Conservation (phyloP, 768 basidiomycete species). For the Tylopilus rubrobrunneus region DNA sequence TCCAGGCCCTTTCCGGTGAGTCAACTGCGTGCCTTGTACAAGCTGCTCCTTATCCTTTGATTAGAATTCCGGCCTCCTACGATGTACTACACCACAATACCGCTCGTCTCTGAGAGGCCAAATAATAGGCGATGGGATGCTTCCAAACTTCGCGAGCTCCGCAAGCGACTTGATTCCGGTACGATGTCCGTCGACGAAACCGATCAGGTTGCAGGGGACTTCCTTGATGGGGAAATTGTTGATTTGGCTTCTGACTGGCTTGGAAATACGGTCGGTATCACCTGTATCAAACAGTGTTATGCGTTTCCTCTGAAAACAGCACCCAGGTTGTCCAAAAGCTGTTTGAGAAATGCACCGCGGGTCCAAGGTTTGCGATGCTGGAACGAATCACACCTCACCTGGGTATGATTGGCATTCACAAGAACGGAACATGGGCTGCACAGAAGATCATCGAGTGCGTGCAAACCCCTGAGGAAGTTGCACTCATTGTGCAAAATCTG, state of each 20-base stretch:
- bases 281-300: neutral
- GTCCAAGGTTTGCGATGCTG: conserved; percentile 82
- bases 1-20: conserved; percentile 82
- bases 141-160: conserved; percentile 86
- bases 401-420: conserved; percentile 98
- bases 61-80: conserved; percentile 87
- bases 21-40: conserved; percentile 6
- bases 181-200: conserved; percentile 81
- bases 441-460: conserved; percentile 99
- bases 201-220: conserved; percentile 84
- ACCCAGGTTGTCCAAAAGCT: conserved; percentile 90
- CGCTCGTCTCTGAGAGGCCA: conserved; percentile 78
- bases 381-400: conserved; percentile 91
- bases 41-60: conserved; percentile 9
- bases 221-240: conserved; percentile 92
- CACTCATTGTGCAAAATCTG: conserved; percentile 79
- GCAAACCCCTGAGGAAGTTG: conserved; percentile 80
- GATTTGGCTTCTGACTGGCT: conserved; percentile 97
- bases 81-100: conserved; percentile 96
- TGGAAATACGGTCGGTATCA: conserved; percentile 69
- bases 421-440: conserved; percentile 99
- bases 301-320: conserved; percentile 5
- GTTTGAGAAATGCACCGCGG: conserved; percentile 82
- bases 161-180: conserved; percentile 91
- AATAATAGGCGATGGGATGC: conserved; percentile 92